Conservation (phyloP, 768 basidiomycete species). For the Holtermannia corniformis region DNA sequence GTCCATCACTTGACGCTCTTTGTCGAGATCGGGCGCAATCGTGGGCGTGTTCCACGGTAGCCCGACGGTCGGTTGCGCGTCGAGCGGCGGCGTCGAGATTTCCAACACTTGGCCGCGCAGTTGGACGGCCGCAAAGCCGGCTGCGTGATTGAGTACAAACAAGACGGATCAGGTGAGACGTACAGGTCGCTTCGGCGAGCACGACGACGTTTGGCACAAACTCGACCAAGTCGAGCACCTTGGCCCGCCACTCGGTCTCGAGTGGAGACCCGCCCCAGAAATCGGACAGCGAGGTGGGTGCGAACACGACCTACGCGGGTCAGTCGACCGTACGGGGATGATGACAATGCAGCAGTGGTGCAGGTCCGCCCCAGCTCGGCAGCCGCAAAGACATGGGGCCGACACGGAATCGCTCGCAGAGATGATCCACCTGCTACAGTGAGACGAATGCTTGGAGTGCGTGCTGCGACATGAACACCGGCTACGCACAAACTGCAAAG, state of each 20-base stretch:
- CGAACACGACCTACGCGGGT: too few relatives aligned
- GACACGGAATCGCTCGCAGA: too few relatives aligned
- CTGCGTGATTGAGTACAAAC: not conserved
- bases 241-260: slow-evolving; percentile 3
- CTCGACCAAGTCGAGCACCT: slow-evolving; percentile 8
- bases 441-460: too few relatives aligned
- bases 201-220: slow-evolving; percentile 13
- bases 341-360: too few relatives aligned
- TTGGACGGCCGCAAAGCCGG: slow-evolving; percentile 7
- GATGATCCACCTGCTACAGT: too few relatives aligned
- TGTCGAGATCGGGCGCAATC: slow-evolving; percentile 2
- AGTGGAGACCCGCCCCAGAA: too few relatives aligned
- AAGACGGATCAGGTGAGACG: not conserved
- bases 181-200: slow-evolving; percentile 9
- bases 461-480: too few relatives aligned
- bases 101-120: slow-evolving; percentile 9
- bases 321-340: too few relatives aligned
- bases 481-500: too few relatives aligned
- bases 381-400: too few relatives aligned
- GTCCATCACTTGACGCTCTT: slow-evolving; percentile 4
- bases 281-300: too few relatives aligned
- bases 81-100: slow-evolving; percentile 8
- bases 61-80: not conserved
- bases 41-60: not conserved
- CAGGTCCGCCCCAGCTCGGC: too few relatives aligned